Conservation (phyloP, 2,329 filamentous ascomycete species). For the Colletotrichum orbiculare region DNA sequence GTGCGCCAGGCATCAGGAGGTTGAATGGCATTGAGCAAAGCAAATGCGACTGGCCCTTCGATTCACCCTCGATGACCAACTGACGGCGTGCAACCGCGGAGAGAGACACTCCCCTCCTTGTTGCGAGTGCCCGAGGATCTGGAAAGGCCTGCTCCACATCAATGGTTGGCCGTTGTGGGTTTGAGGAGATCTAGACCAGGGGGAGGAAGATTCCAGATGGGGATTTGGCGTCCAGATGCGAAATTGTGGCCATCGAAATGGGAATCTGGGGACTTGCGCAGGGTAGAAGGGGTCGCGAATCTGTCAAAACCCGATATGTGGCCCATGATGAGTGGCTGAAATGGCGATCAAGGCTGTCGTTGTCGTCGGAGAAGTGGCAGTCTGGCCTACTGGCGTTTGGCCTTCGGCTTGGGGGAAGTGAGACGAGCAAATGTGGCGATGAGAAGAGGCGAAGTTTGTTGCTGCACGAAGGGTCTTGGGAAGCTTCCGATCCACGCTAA, state of each 20-base stretch:
- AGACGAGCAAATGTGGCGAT: background rate
- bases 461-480: conserved; percentile 30
- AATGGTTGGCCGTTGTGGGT: background rate
- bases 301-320: background rate
- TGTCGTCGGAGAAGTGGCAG: background rate
- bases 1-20: background rate
- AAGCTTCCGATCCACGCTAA: conserved; percentile 45
- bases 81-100: background rate
- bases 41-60: no score
- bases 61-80: no score
- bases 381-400: background rate
- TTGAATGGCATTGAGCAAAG: no score
- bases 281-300: conserved; percentile 2
- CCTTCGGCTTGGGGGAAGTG: background rate
- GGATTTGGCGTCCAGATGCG: conserved; percentile 15
- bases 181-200: no score
- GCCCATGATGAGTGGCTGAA: background rate
- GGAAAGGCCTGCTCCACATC: conserved; percentile 12
- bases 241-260: conserved; percentile 1
- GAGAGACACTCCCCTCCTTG: conserved; percentile 26
- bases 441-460: background rate
- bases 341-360: background rate
- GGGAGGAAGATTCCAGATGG: background rate
- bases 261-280: conserved; percentile 21
- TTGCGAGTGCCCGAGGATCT: conserved; percentile 7